These are phyloP conservation scores for Dactylellina parvicollis DNA, from an alignment of 2,329 filamentous ascomycete species.

Conservation along the genomic window DNA sequence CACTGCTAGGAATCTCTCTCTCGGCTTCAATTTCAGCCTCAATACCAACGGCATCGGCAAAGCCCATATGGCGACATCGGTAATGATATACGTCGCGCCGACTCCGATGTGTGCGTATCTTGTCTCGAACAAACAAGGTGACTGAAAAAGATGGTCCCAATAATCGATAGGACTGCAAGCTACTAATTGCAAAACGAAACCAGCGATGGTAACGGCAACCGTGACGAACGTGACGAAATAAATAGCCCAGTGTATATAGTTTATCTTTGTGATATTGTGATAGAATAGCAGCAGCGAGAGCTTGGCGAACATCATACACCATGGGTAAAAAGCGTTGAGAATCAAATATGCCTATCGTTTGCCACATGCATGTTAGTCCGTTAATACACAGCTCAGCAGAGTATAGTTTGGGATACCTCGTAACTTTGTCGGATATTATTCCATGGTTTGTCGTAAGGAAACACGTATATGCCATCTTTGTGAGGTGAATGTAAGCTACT, in stretches of 20 bases:
- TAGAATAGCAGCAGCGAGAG: slow-evolving; percentile 34
- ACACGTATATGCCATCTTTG: slow-evolving; percentile 4
- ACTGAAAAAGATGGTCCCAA: slow-evolving; percentile 15
- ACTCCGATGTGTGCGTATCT: not conserved
- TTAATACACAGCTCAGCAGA: too few relatives aligned
- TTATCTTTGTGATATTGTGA: slow-evolving; percentile 15
- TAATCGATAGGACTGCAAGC: slow-evolving; percentile 4
- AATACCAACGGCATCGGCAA: slow-evolving; percentile 33
- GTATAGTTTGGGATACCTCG: too few relatives aligned
- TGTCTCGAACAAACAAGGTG: not conserved
- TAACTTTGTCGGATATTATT: not conserved
- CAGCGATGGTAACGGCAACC: slow-evolving; percentile 16
- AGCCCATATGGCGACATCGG: slow-evolving; percentile 16
- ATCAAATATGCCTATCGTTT: slow-evolving; percentile 25
- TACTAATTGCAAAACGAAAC: slow-evolving; percentile 3
- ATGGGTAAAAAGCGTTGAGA: slow-evolving; percentile 21
- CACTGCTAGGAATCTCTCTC: slow-evolving; percentile 20
- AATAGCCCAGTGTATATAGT: slow-evolving; percentile 12
- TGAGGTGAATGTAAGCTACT: not conserved
- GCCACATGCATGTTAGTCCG: not conserved
- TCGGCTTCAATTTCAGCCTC: slow-evolving; percentile 2
- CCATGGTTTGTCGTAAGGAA: slow-evolving; percentile 25
- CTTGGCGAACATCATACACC: slow-evolving; percentile 21
- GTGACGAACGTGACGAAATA: not conserved
- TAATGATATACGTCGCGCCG: slow-evolving; percentile 26